Percentiles rank a stretch among this genome's conserved stretches.
These are phyloP conservation scores for Artemisia argyi DNA, from an alignment of 129 eudicot species.

Conservation along the genomic window DNA sequence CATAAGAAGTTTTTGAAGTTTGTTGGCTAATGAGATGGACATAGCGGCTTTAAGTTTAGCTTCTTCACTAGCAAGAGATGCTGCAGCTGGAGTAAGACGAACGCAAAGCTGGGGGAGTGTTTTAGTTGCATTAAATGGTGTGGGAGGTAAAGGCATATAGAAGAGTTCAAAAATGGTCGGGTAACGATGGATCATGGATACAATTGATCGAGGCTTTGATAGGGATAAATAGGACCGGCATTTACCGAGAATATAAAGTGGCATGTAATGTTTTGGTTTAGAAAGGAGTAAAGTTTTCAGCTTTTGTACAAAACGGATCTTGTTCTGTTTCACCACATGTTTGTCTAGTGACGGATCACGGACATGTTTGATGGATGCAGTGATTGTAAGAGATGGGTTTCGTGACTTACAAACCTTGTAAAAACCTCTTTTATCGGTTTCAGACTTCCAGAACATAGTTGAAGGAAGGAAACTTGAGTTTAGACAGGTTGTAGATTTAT, in stretches of 20 bases:
- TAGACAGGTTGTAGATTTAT: conserved; percentile 15
- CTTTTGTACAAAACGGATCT: conserved; percentile 82
- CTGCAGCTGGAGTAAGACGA: conserved; percentile 86
- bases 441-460: not conserved
- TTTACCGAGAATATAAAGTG: conserved; percentile 60
- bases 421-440: conserved; percentile 9
- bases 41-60: conserved; percentile 45
- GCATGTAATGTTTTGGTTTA: conserved; percentile 85
- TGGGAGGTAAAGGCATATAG: conserved; percentile 63
- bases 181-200: conserved; percentile 82
- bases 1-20: conserved; percentile 90
- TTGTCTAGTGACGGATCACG: conserved; percentile 74
- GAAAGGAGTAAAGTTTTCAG: conserved; percentile 81
- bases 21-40: conserved; percentile 49
- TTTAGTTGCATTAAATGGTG: conserved; percentile 69
- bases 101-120: conserved; percentile 77
- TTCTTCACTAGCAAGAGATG: conserved; percentile 67
- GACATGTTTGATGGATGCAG: conserved; percentile 54
- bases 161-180: conserved; percentile 89
- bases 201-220: conserved; percentile 65
- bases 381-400: conserved; percentile 17
- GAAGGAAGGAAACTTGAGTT: conserved; percentile 41
- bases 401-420: conserved; percentile 16
- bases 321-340: conserved; percentile 80
- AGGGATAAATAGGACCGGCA: conserved; percentile 71